Percentiles rank a stretch among this genome's conserved stretches.
These are phyloP conservation scores for Phaeosphaeriaceae sp. DNA, from an alignment of 2,329 filamentous ascomycete genomes.

Conservation along the genomic window DNA sequence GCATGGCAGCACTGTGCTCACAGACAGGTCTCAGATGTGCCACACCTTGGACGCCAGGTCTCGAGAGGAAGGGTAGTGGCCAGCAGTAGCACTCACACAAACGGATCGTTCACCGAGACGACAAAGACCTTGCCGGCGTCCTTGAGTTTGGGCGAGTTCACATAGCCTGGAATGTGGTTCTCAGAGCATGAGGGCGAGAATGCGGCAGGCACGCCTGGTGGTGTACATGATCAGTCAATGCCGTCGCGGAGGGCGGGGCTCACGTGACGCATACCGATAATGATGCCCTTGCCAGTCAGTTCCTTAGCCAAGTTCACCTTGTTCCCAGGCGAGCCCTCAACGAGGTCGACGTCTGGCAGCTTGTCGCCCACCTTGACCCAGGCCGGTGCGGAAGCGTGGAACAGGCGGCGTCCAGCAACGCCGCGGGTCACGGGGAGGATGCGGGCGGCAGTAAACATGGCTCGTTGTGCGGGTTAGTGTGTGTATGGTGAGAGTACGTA, in stretches of 20 bases:
- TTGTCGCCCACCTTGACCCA: conserved; percentile 80
- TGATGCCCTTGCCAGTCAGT: conserved; percentile 75
- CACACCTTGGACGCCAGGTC: background rate
- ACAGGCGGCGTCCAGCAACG: conserved; percentile 48
- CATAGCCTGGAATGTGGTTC: conserved; percentile 83
- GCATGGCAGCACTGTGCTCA: conserved; percentile 11
- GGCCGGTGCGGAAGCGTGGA: conserved; percentile 69
- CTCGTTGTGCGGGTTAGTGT: conserved; percentile 11
- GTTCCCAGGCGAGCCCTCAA: conserved; percentile 88
- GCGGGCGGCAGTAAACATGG: conserved; percentile 38
- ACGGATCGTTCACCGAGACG: conserved; percentile 90
- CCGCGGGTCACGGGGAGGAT: conserved; percentile 32
- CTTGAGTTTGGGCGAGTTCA: conserved; percentile 79
- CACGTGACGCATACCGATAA: conserved; percentile 60
- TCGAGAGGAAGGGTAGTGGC: background rate
- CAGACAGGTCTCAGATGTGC: conserved; percentile 18
- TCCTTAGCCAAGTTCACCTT: conserved; percentile 87
- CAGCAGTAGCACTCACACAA: conserved; percentile 71
- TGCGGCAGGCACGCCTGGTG: conserved; percentile 50
- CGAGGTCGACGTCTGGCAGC: conserved; percentile 77
- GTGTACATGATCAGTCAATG: conserved; percentile 11
- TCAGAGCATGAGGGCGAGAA: conserved; percentile 67
- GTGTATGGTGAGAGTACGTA: conserved; percentile 8
- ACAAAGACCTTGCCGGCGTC: conserved; percentile 86
- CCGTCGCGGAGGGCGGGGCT: conserved; percentile 3